phyloP scores from a whole-genome alignment of 768 basidiomycete genomes.

The Tylopilus sp. region DNA sequence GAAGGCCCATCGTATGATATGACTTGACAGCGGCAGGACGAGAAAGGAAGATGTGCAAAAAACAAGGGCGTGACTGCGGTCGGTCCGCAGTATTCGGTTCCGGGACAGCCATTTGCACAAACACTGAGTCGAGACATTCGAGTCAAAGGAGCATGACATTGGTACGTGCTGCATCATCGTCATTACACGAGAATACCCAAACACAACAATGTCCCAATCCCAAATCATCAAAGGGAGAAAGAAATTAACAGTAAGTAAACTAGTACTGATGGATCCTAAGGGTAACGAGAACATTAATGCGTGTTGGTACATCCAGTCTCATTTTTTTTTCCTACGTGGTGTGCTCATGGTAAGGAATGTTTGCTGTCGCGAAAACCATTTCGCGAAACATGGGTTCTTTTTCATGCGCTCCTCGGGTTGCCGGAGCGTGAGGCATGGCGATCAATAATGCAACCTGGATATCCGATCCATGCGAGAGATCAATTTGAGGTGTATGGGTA shows the following conservation, averaged over 20 bases:
- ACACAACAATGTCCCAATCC: neutral
- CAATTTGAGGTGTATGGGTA: neutral
- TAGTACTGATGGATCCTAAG: neutral
- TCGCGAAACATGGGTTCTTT: constrained; percentile 12
- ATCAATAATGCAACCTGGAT: constrained; percentile 29
- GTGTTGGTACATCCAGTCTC: constrained; percentile 4
- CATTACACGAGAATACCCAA: too few relatives aligned
- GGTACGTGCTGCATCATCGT: neutral
- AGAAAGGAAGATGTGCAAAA: neutral
- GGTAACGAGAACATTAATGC: constrained; percentile 12
- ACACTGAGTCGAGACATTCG: too few relatives aligned
- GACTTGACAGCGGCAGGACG: too few relatives aligned
- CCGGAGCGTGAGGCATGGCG: constrained; percentile 23
- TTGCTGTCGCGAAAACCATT: constrained; percentile 27
- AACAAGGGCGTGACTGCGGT: neutral
- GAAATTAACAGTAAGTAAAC: constrained; percentile 7
- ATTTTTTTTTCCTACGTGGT: constrained; percentile 7
- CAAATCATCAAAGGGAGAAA: neutral
- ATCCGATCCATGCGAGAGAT: constrained; percentile 18
- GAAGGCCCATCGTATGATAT: too few relatives aligned
- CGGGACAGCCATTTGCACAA: too few relatives aligned
- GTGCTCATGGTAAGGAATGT: constrained; percentile 12
- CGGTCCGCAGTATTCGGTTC: too few relatives aligned
- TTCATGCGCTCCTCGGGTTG: neutral
- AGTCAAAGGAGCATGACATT: too few relatives aligned